Conservation (phyloP, 2,329 filamentous ascomycete species). For the Calonectria henricotiae region DNA sequence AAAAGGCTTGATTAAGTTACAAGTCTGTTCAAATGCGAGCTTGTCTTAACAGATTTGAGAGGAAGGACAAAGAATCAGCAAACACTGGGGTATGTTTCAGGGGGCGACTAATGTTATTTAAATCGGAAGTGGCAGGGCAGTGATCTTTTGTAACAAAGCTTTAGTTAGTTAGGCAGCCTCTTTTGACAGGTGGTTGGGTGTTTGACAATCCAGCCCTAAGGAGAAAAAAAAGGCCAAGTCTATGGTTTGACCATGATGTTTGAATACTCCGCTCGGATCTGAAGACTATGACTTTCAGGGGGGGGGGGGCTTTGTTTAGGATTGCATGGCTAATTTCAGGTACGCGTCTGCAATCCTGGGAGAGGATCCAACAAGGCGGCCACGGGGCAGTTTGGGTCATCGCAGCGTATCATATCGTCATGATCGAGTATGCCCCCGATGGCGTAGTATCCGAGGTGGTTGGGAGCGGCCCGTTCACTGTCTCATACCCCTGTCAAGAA, state of each 20-base stretch:
- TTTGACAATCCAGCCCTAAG: constrained; percentile 6
- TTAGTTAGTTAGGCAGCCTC: neutral
- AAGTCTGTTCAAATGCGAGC: no score
- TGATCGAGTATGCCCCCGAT: neutral
- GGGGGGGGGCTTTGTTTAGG: constrained; percentile 3
- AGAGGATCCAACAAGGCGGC: constrained; percentile 4
- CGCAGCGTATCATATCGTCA: neutral
- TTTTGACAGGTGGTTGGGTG: constrained; percentile 18
- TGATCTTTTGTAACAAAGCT: neutral
- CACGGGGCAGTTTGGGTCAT: neutral
- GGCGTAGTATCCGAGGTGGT: constrained; percentile 18
- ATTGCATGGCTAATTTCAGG: constrained; percentile 7
- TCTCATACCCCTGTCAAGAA: constrained; percentile 18
- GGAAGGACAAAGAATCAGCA: no score
- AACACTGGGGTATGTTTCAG: neutral
- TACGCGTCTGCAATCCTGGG: constrained; percentile 23
- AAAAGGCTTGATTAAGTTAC: no score
- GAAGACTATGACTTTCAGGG: neutral
- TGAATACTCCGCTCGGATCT: neutral
- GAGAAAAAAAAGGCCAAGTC: neutral
- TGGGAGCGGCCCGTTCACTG: constrained; percentile 10
- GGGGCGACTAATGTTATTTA: neutral
- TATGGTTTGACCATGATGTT: neutral
- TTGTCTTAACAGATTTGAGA: no score
- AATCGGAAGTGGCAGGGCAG: neutral